Conservation (phyloP, 176 grass and related monocot genomes). For the Ensete glaucum region DNA sequence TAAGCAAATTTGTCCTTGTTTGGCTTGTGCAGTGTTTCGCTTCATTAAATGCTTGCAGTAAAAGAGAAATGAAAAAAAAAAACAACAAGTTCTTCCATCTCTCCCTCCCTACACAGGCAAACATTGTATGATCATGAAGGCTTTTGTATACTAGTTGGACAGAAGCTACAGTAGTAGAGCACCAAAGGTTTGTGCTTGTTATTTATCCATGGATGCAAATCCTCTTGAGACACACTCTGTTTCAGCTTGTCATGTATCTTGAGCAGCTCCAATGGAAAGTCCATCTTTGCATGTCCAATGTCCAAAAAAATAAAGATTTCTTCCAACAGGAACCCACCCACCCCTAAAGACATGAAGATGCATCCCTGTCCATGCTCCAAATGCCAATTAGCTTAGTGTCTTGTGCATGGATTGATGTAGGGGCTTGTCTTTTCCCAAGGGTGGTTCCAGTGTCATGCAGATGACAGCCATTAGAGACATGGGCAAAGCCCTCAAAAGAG, state of each 20-base stretch:
- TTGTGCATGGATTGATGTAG: not conserved
- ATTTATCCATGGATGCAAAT: not conserved
- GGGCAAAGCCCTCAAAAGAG: not conserved
- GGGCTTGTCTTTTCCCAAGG: not conserved
- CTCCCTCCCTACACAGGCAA: too few species aligned
- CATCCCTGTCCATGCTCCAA: not conserved
- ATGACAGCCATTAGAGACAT: not conserved
- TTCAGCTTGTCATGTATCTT: not conserved
- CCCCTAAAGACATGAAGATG: not conserved
- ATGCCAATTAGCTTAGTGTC: not conserved
- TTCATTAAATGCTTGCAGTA: too few species aligned
- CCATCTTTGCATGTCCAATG: not conserved
- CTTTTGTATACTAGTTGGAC: too few species aligned
- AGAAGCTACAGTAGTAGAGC: too few species aligned
- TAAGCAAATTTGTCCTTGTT: too few species aligned
- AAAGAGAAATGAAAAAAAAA: too few species aligned
- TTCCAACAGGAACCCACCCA: not conserved
- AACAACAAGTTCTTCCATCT: too few species aligned
- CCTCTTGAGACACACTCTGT: not conserved
- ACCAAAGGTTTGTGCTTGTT: too few species aligned
- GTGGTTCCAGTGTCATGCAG: slow-evolving; percentile 7
- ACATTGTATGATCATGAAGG: too few species aligned
- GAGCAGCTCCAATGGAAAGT: too few species aligned
- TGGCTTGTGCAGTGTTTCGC: too few species aligned
- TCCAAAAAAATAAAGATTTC: too few species aligned